A percentile compares a stretch with the other conserved stretches of the same genome.
Evolutionary conservation across 352 stramenopile species (phyloP).

Genomic region (Globisporangium splendens): DNA sequence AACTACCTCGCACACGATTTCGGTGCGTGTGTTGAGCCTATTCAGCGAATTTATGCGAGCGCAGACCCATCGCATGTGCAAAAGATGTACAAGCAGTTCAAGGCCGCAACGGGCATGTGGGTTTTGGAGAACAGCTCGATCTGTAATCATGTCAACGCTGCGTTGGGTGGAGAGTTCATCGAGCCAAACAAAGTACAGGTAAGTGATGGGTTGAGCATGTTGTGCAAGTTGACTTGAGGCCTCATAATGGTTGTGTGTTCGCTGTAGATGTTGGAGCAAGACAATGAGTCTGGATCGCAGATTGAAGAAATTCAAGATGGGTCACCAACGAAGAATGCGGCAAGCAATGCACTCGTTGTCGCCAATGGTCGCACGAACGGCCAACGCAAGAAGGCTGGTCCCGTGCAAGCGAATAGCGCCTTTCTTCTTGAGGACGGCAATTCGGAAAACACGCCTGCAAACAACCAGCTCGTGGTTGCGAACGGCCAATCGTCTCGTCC

Average conservation of each 20-base stretch:
- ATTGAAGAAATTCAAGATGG: slow-evolving; percentile 51
- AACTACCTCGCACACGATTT: slow-evolving; percentile 84
- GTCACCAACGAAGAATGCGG: slow-evolving; percentile 14
- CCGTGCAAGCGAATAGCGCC: slow-evolving; percentile 10
- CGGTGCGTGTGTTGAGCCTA: slow-evolving; percentile 76
- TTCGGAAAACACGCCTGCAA: slow-evolving; percentile 27
- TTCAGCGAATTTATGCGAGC: slow-evolving; percentile 85
- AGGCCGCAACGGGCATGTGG: slow-evolving; percentile 78
- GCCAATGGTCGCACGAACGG: slow-evolving; percentile 9
- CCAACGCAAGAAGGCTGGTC: slow-evolving; percentile 9
- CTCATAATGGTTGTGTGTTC: slow-evolving; percentile 6
- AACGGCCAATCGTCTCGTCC: slow-evolving; percentile 20
- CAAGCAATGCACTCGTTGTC: slow-evolving; percentile 31
- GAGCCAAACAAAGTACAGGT: slow-evolving; percentile 37
- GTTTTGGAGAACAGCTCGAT: slow-evolving; percentile 84
- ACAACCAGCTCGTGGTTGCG: slow-evolving; percentile 43
- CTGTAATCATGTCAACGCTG: slow-evolving; percentile 69
- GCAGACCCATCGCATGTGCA: slow-evolving; percentile 76
- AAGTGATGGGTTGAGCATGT: background rate
- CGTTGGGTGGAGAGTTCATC: slow-evolving; percentile 63
- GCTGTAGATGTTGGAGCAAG: slow-evolving; percentile 23
- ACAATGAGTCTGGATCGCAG: slow-evolving; percentile 25
- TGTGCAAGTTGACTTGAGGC: background rate
- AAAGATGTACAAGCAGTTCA: slow-evolving; percentile 87
- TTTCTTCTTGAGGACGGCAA: slow-evolving; percentile 35